Evolutionary conservation across 805 yeast genomes (phyloP).

Genomic region (Candida stauntonica): DNA sequence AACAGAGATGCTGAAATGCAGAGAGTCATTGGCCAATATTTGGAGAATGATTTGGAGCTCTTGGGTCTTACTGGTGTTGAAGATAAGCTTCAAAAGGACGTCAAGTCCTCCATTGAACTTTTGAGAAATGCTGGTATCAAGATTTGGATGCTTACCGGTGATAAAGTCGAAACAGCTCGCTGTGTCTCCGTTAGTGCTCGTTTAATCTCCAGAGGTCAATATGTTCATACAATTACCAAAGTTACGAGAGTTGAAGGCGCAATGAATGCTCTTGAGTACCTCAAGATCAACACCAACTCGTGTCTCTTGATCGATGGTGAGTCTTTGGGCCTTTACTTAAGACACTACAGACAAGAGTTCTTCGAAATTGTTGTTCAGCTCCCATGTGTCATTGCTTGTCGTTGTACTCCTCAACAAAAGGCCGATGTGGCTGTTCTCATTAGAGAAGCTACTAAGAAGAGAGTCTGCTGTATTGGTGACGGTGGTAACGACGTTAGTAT

Average conservation of each 20-base stretch:
- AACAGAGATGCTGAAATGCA: slow-evolving; percentile 77
- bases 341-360: slow-evolving; percentile 63
- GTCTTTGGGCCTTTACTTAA: slow-evolving; percentile 67
- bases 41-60: slow-evolving; percentile 81
- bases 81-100: slow-evolving; percentile 87
- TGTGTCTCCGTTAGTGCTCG: slow-evolving; percentile 97
- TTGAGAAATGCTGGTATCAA: slow-evolving; percentile 94
- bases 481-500: slow-evolving; percentile 99
- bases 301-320: slow-evolving; percentile 93
- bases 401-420: slow-evolving; percentile 98
- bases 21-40: slow-evolving; percentile 55
- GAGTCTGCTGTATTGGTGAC: slow-evolving; percentile 98
- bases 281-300: slow-evolving; percentile 53
- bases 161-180: slow-evolving; percentile 96
- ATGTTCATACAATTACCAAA: slow-evolving; percentile 80
- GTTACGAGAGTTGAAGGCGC: slow-evolving; percentile 57
- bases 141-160: slow-evolving; percentile 99
- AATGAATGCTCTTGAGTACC: slow-evolving; percentile 66
- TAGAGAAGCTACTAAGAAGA: slow-evolving; percentile 70
- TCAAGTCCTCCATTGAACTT: slow-evolving; percentile 86
- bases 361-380: slow-evolving; percentile 70
- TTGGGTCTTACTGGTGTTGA: slow-evolving; percentile 96
- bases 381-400: slow-evolving; percentile 96
- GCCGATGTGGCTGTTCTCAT: slow-evolving; percentile 89
- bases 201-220: slow-evolving; percentile 89